Evolutionary conservation across 805 yeast species (phyloP).

Genomic region (Candida boleticola): DNA sequence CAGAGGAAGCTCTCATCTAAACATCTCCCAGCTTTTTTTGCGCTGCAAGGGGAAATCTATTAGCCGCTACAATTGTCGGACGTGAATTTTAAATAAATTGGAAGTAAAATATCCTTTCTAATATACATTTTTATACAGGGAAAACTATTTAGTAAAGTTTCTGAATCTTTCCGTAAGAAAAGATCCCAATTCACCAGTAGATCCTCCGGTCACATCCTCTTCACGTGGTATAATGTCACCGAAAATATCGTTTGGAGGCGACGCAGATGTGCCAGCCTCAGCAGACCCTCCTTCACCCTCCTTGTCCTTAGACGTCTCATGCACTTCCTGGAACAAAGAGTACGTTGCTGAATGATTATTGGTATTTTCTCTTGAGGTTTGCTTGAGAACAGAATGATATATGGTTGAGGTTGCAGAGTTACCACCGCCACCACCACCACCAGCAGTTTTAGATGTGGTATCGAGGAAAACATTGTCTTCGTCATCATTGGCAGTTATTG

Average conservation of each 20-base stretch:
- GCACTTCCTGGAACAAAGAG: conserved; percentile 31
- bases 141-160: conserved; percentile 14
- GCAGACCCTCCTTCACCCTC: background rate
- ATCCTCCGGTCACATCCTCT: conserved; percentile 12
- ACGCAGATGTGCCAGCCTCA: background rate
- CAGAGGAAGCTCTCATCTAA: background rate
- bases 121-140: no score
- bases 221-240: background rate
- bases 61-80: background rate
- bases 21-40: no score
- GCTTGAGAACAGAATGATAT: conserved; percentile 26
- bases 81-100: background rate
- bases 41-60: no score
- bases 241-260: background rate
- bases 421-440: no score
- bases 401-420: conserved; percentile 27
- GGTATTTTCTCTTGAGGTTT: conserved; percentile 14
- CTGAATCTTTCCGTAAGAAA: conserved; percentile 16
- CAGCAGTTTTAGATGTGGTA: conserved; percentile 8
- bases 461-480: conserved; percentile 37
- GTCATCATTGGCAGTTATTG: conserved; percentile 14
- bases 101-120: no score
- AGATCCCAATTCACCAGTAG: conserved; percentile 18
- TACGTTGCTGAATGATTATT: conserved; percentile 24
- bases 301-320: background rate